Evolutionary conservation across 1,284 basidiomycete species (phyloP).

Genomic region (Malassezia brasiliensis): DNA sequence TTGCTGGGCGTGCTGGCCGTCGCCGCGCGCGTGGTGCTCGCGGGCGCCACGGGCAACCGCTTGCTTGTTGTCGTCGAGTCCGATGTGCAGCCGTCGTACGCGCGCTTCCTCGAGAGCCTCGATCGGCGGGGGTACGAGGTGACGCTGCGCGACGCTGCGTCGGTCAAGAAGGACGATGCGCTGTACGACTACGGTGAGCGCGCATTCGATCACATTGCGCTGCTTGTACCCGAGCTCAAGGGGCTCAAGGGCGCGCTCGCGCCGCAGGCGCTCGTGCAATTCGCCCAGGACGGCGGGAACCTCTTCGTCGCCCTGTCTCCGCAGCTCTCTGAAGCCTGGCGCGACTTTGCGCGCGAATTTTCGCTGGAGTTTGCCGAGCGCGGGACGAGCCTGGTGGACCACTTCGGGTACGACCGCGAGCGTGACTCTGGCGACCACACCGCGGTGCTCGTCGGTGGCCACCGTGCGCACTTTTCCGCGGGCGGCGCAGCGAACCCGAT

Average conservation of each 20-base stretch:
- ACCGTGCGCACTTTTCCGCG: neutral
- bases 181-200: conserved; percentile 33
- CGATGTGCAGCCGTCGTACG: conserved; percentile 15
- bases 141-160: neutral
- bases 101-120: conserved; percentile 22
- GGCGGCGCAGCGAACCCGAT: conserved; percentile 33
- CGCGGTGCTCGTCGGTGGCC: conserved; percentile 27
- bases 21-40: neutral
- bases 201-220: conserved; percentile 36
- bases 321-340: conserved; percentile 51
- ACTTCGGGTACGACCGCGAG: conserved; percentile 42
- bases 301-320: conserved; percentile 71
- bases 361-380: conserved; percentile 53
- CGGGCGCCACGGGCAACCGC: conserved; percentile 28
- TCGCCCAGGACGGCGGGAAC: conserved; percentile 64
- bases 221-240: conserved; percentile 31
- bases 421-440: conserved; percentile 33
- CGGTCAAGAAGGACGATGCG: conserved; percentile 16
- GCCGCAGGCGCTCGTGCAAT: conserved; percentile 68
- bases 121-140: conserved; percentile 25
- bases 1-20: neutral
- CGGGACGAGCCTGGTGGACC: conserved; percentile 50
- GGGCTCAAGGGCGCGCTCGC: conserved; percentile 66
- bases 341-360: conserved; percentile 55
- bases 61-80: conserved; percentile 33